Evolutionary conservation across 495 filamentous ascomycete genomes (phyloP).

Genomic region (Aspergillus haitiensis): DNA sequence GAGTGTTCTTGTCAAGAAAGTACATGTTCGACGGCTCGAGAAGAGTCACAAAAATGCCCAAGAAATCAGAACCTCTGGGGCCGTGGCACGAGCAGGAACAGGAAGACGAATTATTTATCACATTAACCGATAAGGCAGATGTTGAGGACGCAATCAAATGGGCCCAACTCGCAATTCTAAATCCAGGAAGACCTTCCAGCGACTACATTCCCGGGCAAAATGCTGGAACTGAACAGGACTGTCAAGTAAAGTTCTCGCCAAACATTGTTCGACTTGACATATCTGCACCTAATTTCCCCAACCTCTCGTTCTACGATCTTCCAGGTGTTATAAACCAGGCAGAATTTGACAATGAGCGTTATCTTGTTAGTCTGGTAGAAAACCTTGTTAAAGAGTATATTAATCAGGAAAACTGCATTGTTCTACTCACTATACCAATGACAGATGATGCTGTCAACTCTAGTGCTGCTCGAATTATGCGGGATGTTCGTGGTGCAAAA

Average conservation of each 20-base stretch:
- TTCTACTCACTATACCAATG: conserved; percentile 75
- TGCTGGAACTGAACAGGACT: conserved; percentile 22
- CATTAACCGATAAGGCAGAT: conserved; percentile 41
- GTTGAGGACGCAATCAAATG: conserved; percentile 61
- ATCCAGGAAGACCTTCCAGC: conserved; percentile 49
- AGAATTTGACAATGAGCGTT: conserved; percentile 58
- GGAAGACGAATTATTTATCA: conserved; percentile 44
- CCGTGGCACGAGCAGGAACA: conserved; percentile 45
- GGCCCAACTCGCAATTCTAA: conserved; percentile 73
- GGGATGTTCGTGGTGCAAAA: conserved; percentile 53
- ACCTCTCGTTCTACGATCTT: conserved; percentile 76
- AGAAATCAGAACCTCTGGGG: conserved; percentile 37
- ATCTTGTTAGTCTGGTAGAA: conserved; percentile 65
- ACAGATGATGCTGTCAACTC: conserved; percentile 71
- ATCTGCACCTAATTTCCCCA: conserved; percentile 63
- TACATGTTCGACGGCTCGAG: conserved; percentile 50
- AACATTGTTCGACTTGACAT: conserved; percentile 77
- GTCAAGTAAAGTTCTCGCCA: conserved; percentile 67
- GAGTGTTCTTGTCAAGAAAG: conserved; percentile 58
- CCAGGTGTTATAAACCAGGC: conserved; percentile 74
- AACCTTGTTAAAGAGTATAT: conserved; percentile 71
- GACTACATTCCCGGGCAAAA: conserved; percentile 52
- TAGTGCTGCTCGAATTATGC: conserved; percentile 63
- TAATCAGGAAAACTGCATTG: conserved; percentile 60
- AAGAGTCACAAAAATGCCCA: conserved; percentile 23